Base-by-base conservation (phyloP, 1,284 basidiomycete species). In the Taiwanofungus camphoratus region DNA sequence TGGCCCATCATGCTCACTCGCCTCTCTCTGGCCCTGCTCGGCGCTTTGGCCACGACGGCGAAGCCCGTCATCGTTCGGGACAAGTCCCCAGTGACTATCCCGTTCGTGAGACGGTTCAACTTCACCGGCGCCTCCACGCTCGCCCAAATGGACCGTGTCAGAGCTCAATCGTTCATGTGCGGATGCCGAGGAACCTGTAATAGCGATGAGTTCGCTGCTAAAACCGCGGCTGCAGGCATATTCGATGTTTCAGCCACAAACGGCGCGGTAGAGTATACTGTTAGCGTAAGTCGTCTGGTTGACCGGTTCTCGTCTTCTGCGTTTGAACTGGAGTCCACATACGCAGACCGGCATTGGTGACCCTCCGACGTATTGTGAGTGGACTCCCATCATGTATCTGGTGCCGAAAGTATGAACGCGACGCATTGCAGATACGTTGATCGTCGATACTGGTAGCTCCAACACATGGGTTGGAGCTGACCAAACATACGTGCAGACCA, bases 401-500 rank as follows among this genome's bases (percentile, higher is more conserved):
- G 4, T 26, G 20, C 22, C 23, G 43, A 22, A 9, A 3, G 0
- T 18, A 18, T 19, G 15, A 7, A 13, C 8, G 18, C 6, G 31
- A n/a, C n/a, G 4, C 9, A 5, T 12, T 32, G 3, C 35, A 58
- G 57, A 56, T 44, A 45, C 48, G 30, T 41, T 61, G 21, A 50
- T 61, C 36, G 47, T 60, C 29, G 60, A 62, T 32, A 59, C 57
- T 2, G 60, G 60, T n/a, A 59, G 57, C 41, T 79, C 79, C 18
- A 81, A 80, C 63, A 83, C 79, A 5, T 83, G 81, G 80, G 63
- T 82, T 35, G 79, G 79, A 19, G 76, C 78, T 9, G 48, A 24
- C 15, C 59, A 44, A 15, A 11, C 58, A 1, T 82, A 77, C 50
- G 57, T 58, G 12, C 34, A 49, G 46, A 81, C 79, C 1, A 64